These are phyloP conservation scores for Suillus cothurnatus DNA, from an alignment of 768 basidiomycete species.

Conservation along the genomic window DNA sequence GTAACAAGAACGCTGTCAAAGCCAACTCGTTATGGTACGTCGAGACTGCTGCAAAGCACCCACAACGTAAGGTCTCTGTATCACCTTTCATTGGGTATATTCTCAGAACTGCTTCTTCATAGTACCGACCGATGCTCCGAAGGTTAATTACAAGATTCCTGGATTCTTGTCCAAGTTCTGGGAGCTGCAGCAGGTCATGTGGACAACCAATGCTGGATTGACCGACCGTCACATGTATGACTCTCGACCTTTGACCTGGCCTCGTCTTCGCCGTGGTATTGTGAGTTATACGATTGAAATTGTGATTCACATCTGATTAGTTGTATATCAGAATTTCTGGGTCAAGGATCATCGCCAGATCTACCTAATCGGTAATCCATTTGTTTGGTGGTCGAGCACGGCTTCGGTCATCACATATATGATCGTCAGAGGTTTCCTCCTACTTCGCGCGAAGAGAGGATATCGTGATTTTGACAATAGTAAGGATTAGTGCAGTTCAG, in stretches of 20 bases:
- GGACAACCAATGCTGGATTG: constrained; percentile 93
- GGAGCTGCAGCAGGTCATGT: constrained; percentile 94
- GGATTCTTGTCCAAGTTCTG: constrained; percentile 89
- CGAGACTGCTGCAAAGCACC: constrained; percentile 77
- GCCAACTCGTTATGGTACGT: constrained; percentile 93
- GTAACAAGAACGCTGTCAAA: constrained; percentile 94
- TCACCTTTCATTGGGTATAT: not conserved
- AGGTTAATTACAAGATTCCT: constrained; percentile 90
- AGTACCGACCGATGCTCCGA: constrained; percentile 75
- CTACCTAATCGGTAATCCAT: constrained; percentile 92
- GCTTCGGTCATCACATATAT: constrained; percentile 69
- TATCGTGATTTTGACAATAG: constrained; percentile 92
- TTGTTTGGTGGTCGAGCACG: constrained; percentile 90
- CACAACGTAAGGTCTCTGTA: constrained; percentile 54
- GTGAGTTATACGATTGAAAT: constrained; percentile 49
- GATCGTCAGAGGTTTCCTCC: constrained; percentile 70
- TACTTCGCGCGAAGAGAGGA: constrained; percentile 89
- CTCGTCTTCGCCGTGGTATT: constrained; percentile 88
- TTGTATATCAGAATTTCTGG: constrained; percentile 84
- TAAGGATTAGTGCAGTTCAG: constrained; percentile 40
- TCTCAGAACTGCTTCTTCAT: constrained; percentile 3
- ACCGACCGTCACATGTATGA: constrained; percentile 96
- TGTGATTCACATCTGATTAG: constrained; percentile 9
- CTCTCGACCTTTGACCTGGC: constrained; percentile 92
- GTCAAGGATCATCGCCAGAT: constrained; percentile 95